Percentiles rank a stretch among this genome's conserved stretches.
Conservation (phyloP, 106 monocot species). For the Acorus gramineus region DNA sequence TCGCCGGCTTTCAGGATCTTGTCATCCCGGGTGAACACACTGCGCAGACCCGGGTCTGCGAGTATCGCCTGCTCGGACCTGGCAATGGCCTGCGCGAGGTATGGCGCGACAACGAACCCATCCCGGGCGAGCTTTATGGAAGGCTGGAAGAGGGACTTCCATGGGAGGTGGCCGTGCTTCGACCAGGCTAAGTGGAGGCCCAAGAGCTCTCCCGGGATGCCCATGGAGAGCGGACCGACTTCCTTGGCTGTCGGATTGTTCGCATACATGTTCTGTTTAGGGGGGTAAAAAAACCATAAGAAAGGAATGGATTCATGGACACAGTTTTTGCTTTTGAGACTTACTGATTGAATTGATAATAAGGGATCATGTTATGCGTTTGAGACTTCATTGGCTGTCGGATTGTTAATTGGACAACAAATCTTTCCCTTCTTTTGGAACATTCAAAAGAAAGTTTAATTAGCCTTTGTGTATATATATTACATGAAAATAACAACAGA, state of each 20-base stretch:
- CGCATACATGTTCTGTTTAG: conserved; percentile 76
- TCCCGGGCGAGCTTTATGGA: conserved; percentile 60
- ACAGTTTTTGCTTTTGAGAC: too few relatives aligned
- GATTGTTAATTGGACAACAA: too few relatives aligned
- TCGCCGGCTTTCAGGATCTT: conserved; percentile 37
- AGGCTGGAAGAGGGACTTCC: conserved; percentile 67
- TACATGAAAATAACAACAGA: too few relatives aligned
- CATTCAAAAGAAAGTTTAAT: too few relatives aligned
- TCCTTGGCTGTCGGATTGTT: conserved; percentile 36
- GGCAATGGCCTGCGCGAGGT: conserved; percentile 24
- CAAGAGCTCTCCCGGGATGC: conserved; percentile 58
- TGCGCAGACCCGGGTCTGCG: conserved; percentile 54
- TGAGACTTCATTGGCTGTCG: too few relatives aligned
- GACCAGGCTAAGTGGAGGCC: conserved; percentile 58
- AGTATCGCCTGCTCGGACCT: conserved; percentile 18
- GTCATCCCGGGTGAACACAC: conserved; percentile 46
- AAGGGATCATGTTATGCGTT: too few relatives aligned
- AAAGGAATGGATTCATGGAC: too few relatives aligned
- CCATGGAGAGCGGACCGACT: conserved; percentile 58
- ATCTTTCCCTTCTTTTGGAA: too few relatives aligned
- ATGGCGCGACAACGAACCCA: conserved; percentile 50
- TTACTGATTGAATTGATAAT: too few relatives aligned
- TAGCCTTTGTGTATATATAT: too few relatives aligned
- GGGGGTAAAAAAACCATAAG: too few relatives aligned
- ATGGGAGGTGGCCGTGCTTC: conserved; percentile 53